A percentile compares a stretch with the other conserved stretches of the same genome.
Conservation (phyloP, 1,139 yeast genomes). For the Ogataea hybrid region DNA sequence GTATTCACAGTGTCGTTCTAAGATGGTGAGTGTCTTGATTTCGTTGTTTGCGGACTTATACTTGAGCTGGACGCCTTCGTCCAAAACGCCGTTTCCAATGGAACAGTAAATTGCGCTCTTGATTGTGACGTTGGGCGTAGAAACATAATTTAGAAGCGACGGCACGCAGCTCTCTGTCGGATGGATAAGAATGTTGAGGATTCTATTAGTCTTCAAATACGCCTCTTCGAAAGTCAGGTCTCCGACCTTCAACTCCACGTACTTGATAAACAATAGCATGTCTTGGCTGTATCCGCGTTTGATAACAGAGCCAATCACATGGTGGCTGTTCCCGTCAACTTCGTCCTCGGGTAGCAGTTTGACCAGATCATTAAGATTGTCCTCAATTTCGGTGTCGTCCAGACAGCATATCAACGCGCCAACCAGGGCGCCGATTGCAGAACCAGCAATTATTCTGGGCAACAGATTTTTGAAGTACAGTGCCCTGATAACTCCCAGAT, state of each 20-base stretch:
- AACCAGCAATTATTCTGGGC: slow-evolving; percentile 88
- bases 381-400: slow-evolving; percentile 53
- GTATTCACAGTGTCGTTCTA: slow-evolving; percentile 32
- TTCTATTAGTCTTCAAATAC: slow-evolving; percentile 76
- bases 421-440: slow-evolving; percentile 91
- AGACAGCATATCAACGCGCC: slow-evolving; percentile 82
- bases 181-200: slow-evolving; percentile 83
- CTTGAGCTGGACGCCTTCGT: slow-evolving; percentile 54
- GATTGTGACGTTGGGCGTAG: slow-evolving; percentile 90
- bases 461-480: slow-evolving; percentile 68
- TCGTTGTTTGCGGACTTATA: slow-evolving; percentile 68
- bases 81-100: slow-evolving; percentile 65
- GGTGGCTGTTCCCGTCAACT: slow-evolving; percentile 37
- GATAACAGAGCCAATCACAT: slow-evolving; percentile 64
- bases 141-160: slow-evolving; percentile 80
- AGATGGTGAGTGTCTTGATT: slow-evolving; percentile 30
- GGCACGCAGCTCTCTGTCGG: slow-evolving; percentile 76
- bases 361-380: slow-evolving; percentile 44
- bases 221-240: slow-evolving; percentile 93
- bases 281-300: slow-evolving; percentile 84
- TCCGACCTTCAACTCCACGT: slow-evolving; percentile 75
- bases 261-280: slow-evolving; percentile 71
- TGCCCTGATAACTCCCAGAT: slow-evolving; percentile 87
- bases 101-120: slow-evolving; percentile 80
- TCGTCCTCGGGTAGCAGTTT: slow-evolving; percentile 43